Evolutionary conservation across 257 asterid species (phyloP), one percentile per base, ranked within the genome.

Genomic region (Capsicum chinense): DNA sequence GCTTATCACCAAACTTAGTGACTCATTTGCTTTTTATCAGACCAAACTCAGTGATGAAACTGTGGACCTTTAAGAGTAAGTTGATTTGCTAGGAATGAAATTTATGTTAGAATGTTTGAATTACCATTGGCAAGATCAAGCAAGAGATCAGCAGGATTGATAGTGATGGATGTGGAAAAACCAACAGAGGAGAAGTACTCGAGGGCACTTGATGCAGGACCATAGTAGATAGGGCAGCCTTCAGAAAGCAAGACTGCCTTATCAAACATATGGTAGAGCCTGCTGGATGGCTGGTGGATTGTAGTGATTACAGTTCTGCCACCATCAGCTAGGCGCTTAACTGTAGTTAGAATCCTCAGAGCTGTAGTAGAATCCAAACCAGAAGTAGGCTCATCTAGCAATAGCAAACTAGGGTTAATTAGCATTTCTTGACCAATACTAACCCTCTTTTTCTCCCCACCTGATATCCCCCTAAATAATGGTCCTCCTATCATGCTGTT

Each of bases 371-470:
- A 97, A 57, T 97, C 99, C 64, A 97, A 93, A 4, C 99, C 99
- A 7, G 99, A 97, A 35, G 99, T 97, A 81, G 99, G 99, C 91
- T 97, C 99, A 80, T 97, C 99, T 17, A 97, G 91, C 88, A 97
- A 44, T 52, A 97, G 78, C 54, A 97, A 88, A 84, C 98, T 97
- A 21, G 99, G 99, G 84, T 95, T 95, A 85, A 97, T 94, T 59
- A 97, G 88, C 98, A 97, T 92, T 90, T 97, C 99, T 86, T 95
- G 99, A 5, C 98, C 99, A 83, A 97, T 97, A 88, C 99, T 97
- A 52, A 97, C 98, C 79, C 99, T 91, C 88, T 97, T 97, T 89
- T 94, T 93, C 91, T 97, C 99, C 15, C 98, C 99, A 56, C 99
- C 99, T 2, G 99, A 97, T 80, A 97, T 90, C 81, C 99, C 99